phyloP scores from a whole-genome alignment of 179 eudicot species.

The Sideroxylon spinosum region DNA sequence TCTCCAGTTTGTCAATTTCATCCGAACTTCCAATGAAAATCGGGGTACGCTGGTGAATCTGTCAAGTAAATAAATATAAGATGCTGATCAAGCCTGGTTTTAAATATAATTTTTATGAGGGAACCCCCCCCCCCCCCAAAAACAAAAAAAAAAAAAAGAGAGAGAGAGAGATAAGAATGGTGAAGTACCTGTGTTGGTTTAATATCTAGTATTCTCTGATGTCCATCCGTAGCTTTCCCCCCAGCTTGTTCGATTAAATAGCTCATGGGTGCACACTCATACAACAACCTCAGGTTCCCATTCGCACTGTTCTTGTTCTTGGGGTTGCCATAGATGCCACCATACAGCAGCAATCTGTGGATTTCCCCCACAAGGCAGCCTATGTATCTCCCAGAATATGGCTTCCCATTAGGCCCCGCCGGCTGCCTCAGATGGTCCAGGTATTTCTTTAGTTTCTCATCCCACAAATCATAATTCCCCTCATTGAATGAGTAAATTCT shows the following conservation, averaged over 20 bases:
- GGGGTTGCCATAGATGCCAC: conserved; percentile 93
- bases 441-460: conserved; percentile 80
- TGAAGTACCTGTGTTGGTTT: too few relatives aligned
- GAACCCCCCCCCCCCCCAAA: too few relatives aligned
- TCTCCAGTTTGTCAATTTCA: conserved; percentile 37
- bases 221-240: conserved; percentile 92
- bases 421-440: too few relatives aligned
- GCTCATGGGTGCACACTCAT: conserved; percentile 98
- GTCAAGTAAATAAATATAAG: conserved; percentile 18
- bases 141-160: too few relatives aligned
- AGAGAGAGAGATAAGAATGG: too few relatives aligned
- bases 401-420: conserved; percentile 80
- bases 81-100: too few relatives aligned
- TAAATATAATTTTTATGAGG: too few relatives aligned
- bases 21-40: conserved; percentile 48
- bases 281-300: conserved; percentile 81
- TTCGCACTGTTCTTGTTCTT: conserved; percentile 82
- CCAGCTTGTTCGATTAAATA: conserved; percentile 95
- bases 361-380: conserved; percentile 94
- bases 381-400: conserved; percentile 80
- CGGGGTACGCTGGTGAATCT: conserved; percentile 56
- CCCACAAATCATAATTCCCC: conserved; percentile 94
- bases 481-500: conserved; percentile 89
- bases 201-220: conserved; percentile 69
- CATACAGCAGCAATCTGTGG: conserved; percentile 76